Base-by-base conservation (phyloP, 176 grass and related monocot species). In the Luzula sylvatica region DNA sequence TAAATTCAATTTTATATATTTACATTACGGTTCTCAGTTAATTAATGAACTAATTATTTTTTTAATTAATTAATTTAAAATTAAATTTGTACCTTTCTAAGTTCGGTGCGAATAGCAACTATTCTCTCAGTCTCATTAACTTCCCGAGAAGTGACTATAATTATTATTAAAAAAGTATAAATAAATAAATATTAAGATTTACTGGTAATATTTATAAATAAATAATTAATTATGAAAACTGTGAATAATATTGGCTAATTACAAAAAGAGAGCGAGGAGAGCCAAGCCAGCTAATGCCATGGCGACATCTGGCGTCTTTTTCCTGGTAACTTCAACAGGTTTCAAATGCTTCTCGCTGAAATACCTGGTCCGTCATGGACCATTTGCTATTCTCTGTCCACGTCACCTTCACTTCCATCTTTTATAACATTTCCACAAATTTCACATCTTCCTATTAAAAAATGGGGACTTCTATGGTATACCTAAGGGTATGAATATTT, bases 51-150 rank as follows among this genome's bases (percentile, higher is more conserved):
- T 19, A 56, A 20, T 38, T 13, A 15, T 2, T 5, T 43, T 28
- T 15, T 18, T 12, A 13, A 7, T 38, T 4, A 8, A 14, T 30
- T 35, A 7, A n/a, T n/a, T n/a, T n/a, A 35, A 38, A 66, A 38
- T 3, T 3, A 78, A 28, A 24, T 42, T 26, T 14, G 1, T 32
- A 98, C 93, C 93, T 98, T 98, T 48, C 81, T 76, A 56, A 90
- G 86, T 60, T 98, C 93, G 0, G 93, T 98, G 26, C 86, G 56
- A 26, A 90, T 90, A 0, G 86, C 93, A 3, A 98, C 63, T 81
- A 92, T 98, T 71, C 93, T 83, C 40, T 98, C 86, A 3, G 93
- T 98, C 53, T 98, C 93, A 77, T 98, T 98, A 20, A 98, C 93
- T 78, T 85, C 90, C 93, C 93, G 90, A 26, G 93, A 98, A 32